Evolutionary conservation across 1,284 basidiomycete genomes (phyloP), one percentile per base, ranked within the genome.

Genomic region (Moesziomyces antarcticus): DNA sequence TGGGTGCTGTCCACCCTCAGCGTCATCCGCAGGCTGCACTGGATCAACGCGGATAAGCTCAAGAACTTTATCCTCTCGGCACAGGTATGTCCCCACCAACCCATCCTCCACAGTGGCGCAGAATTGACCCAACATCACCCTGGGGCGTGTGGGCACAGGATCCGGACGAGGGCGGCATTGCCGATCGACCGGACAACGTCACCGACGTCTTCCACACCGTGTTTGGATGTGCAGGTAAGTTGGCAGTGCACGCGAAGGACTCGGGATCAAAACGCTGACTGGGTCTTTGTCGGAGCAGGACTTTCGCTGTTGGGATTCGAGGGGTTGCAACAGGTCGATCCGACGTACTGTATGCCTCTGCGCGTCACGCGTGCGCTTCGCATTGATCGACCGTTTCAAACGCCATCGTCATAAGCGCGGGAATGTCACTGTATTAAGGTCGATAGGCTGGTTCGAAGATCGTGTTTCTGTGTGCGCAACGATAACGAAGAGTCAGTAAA

Each of bases 261-360:
- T 30, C 30, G n/a, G n/a, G n/a, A n/a, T n/a, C n/a, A n/a, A n/a
- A n/a, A n/a, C n/a, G n/a, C n/a, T n/a, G n/a, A n/a, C n/a, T n/a
- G n/a, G n/a, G n/a, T n/a, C n/a, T n/a, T n/a, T n/a, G n/a, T n/a
- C n/a, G n/a, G n/a, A n/a, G n/a, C n/a, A 92, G 94, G 93, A 0
- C 87, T 98, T 16, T 94, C 93, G 0, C 86, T 98, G 10, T 87
- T 97, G 8, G 93, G 93, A n/a, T 95, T 94, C 81, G 90, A 92
- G 0, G 91, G 90, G 0, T 85, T 98, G 21, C 87, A 89, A 35
- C 91, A 92, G 73, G 86, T 98, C 25, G 96, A 98, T 83, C 96
- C 96, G 0, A 91, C 97, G 21, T 98, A 95, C 84, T 98, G 95
- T 85, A 94, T 99, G 93, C 96, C 95, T 1, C 90, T 91, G 1